phyloP scores from a whole-genome alignment of 2,329 filamentous ascomycete species.

The Aureobasidium sp. region DNA sequence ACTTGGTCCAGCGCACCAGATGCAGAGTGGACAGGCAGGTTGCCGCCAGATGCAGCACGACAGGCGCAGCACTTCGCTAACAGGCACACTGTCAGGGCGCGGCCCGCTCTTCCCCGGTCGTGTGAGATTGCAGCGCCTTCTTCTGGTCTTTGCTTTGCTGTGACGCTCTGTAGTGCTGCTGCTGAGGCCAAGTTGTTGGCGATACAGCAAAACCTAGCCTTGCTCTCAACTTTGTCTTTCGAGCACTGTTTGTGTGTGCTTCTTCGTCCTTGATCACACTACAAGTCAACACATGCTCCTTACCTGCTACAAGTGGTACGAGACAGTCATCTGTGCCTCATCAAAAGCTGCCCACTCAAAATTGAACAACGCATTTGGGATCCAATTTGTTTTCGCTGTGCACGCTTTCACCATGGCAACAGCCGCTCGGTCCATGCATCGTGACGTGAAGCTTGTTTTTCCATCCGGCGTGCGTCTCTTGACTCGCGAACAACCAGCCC shows the following conservation, averaged over 20 bases:
- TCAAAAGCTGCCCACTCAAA: conserved; percentile 4
- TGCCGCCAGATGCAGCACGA: background rate
- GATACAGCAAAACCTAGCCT: background rate
- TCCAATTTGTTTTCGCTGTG: background rate
- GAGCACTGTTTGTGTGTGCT: background rate
- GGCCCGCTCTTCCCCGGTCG: background rate
- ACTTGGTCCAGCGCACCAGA: background rate
- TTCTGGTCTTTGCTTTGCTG: conserved; percentile 1
- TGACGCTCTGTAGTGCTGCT: background rate
- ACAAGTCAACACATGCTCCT: background rate
- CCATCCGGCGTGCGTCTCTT: background rate
- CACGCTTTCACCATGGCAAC: conserved; percentile 1
- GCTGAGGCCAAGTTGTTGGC: background rate
- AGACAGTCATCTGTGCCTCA: background rate
- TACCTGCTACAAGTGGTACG: background rate
- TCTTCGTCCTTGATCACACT: background rate
- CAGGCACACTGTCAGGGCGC: conserved; percentile 1
- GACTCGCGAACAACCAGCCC: conserved; percentile 1
- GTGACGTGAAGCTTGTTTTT: background rate
- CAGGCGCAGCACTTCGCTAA: background rate
- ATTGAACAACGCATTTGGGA: background rate
- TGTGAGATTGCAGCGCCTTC: background rate
- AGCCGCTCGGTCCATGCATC: background rate
- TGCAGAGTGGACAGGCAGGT: conserved; percentile 1
- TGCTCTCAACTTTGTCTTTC: background rate